Evolutionary conservation across 164 flowering plant species (phyloP).

Genomic region (Annona cherimola): DNA sequence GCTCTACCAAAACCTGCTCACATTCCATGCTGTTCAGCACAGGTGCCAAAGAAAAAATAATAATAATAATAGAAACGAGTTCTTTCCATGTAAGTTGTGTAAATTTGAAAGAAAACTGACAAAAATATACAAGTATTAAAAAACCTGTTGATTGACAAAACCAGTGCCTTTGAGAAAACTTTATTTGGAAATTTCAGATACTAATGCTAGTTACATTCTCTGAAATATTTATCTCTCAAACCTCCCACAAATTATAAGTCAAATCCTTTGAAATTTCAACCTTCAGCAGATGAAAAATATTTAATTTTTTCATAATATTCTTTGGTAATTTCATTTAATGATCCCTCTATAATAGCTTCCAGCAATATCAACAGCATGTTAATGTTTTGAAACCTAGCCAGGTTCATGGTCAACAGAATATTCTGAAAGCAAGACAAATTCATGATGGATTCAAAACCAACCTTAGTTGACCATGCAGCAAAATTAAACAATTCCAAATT

Average conservation of each 20-base stretch:
- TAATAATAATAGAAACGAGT: background rate
- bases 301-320: background rate
- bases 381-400: too few relatives aligned
- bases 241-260: background rate
- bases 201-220: too few relatives aligned
- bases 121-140: too few relatives aligned
- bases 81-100: background rate
- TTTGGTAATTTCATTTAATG: background rate
- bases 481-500: background rate
- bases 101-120: background rate
- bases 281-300: background rate
- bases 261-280: background rate
- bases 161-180: background rate
- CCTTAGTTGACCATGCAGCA: background rate
- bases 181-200: too few relatives aligned
- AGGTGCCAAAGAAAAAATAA: background rate
- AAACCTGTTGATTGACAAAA: background rate
- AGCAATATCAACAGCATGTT: background rate
- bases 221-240: background rate
- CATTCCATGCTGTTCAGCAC: constrained; percentile 4
- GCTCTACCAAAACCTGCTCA: constrained; percentile 85
- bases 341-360: background rate
- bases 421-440: background rate
- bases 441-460: background rate
- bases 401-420: background rate